Conservation (phyloP, 140 eudicot genomes). For the Bidens hawaiensis region DNA sequence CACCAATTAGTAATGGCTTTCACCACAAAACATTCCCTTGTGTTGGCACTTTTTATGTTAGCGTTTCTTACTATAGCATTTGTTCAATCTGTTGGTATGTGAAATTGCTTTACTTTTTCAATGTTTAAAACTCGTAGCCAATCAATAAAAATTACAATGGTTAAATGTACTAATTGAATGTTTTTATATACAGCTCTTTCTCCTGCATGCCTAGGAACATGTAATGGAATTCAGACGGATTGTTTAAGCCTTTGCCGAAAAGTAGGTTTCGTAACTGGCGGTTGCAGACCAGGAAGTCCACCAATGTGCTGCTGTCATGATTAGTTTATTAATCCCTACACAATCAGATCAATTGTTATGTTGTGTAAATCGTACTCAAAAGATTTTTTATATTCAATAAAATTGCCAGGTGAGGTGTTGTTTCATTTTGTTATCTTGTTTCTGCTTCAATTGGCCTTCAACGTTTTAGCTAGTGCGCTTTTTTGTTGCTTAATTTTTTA, state of each 20-base stretch:
- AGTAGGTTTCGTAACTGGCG: background rate
- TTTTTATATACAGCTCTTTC: background rate
- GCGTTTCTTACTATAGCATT: too few relatives aligned
- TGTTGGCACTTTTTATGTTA: too few relatives aligned
- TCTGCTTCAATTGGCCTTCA: too few relatives aligned
- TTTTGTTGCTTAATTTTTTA: too few relatives aligned
- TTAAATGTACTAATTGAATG: background rate
- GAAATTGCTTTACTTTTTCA: too few relatives aligned
- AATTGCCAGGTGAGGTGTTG: background rate
- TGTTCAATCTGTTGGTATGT: too few relatives aligned
- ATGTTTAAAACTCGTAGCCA: too few relatives aligned
- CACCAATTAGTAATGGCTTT: too few relatives aligned
- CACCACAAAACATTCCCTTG: too few relatives aligned
- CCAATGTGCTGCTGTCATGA: conserved; percentile 2
- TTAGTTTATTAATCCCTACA: background rate
- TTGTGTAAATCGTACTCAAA: background rate
- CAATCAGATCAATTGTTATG: background rate
- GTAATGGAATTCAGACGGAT: background rate
- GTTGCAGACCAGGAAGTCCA: background rate
- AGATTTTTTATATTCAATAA: background rate
- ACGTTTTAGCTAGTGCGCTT: too few relatives aligned
- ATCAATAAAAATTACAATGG: background rate
- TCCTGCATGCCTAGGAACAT: background rate
- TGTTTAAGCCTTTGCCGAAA: conserved; percentile 1
- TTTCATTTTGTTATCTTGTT: too few relatives aligned